Evolutionary conservation across 768 basidiomycete genomes (phyloP).

Genomic region (Termitomyces sp.): DNA sequence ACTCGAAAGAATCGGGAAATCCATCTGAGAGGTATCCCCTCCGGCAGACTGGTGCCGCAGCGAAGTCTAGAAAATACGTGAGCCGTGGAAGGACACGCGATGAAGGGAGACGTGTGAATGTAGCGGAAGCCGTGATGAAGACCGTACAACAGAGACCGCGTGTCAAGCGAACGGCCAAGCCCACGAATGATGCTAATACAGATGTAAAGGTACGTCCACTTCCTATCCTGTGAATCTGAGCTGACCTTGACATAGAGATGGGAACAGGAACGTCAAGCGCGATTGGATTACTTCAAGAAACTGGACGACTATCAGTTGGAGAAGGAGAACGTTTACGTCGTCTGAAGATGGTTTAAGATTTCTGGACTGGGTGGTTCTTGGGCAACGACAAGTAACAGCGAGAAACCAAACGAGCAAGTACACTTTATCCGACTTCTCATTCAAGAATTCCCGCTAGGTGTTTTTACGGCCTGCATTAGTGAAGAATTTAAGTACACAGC

Average conservation of each 20-base stretch:
- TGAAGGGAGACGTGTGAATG: background rate
- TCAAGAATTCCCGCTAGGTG: background rate
- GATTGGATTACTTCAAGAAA: constrained; percentile 52
- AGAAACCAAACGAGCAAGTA: background rate
- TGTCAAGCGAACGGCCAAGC: background rate
- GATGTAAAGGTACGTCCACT: constrained; percentile 13
- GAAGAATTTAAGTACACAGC: constrained; percentile 26
- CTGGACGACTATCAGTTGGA: constrained; percentile 52
- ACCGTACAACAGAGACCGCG: background rate
- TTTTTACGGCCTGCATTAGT: background rate
- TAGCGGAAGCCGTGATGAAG: background rate
- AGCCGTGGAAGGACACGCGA: constrained; percentile 17
- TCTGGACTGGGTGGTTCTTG: background rate
- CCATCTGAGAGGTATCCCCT: constrained; percentile 4
- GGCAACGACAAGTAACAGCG: background rate
- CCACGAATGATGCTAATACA: constrained; percentile 4
- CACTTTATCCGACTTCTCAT: background rate
- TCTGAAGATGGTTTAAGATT: constrained; percentile 34
- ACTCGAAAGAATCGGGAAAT: background rate
- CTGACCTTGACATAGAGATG: constrained; percentile 30
- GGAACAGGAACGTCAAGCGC: constrained; percentile 46
- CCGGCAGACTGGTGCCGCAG: constrained; percentile 9
- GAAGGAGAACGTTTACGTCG: constrained; percentile 58
- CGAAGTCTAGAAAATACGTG: constrained; percentile 16
- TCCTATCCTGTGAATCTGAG: background rate